Evolutionary conservation across 768 basidiomycete genomes (phyloP).

Genomic region (Xanthoconium purpureum): DNA sequence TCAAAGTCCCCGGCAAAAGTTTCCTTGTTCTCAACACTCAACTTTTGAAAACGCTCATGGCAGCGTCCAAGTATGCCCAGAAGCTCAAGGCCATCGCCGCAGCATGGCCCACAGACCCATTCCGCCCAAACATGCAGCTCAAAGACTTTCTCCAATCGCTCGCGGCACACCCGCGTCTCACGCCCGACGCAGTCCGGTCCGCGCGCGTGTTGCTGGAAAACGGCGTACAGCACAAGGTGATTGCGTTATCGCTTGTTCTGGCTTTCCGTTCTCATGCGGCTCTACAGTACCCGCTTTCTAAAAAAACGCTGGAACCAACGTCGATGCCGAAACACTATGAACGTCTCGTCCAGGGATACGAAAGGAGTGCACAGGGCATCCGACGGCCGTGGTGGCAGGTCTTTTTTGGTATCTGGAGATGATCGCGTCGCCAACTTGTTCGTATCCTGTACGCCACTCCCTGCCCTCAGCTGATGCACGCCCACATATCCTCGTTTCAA

Average conservation of each 20-base stretch:
- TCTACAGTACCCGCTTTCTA: constrained; percentile 62
- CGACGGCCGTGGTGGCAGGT: constrained; percentile 81
- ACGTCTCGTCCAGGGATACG: constrained; percentile 67
- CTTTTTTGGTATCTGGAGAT: constrained; percentile 69
- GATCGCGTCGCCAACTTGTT: background rate
- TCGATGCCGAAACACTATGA: constrained; percentile 74
- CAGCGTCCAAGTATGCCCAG: constrained; percentile 40
- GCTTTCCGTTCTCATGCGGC: constrained; percentile 6
- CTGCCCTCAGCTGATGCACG: too few relatives aligned
- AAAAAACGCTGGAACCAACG: constrained; percentile 61
- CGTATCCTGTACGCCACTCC: background rate
- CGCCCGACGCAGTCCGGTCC: constrained; percentile 56
- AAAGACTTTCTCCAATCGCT: constrained; percentile 62
- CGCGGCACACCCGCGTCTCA: constrained; percentile 65
- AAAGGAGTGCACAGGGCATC: constrained; percentile 75
- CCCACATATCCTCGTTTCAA: too few relatives aligned
- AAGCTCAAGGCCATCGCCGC: constrained; percentile 55
- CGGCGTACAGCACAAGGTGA: constrained; percentile 56
- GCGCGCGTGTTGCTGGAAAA: constrained; percentile 54
- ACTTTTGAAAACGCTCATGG: constrained; percentile 10
- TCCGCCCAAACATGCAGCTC: constrained; percentile 75
- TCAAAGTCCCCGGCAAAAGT: constrained; percentile 5
- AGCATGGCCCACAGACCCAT: constrained; percentile 68
- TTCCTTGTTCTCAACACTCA: too few relatives aligned
- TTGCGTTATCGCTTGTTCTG: background rate